phyloP scores from a whole-genome alignment of 495 filamentous ascomycete species.

The Penicillium paradoxum region DNA sequence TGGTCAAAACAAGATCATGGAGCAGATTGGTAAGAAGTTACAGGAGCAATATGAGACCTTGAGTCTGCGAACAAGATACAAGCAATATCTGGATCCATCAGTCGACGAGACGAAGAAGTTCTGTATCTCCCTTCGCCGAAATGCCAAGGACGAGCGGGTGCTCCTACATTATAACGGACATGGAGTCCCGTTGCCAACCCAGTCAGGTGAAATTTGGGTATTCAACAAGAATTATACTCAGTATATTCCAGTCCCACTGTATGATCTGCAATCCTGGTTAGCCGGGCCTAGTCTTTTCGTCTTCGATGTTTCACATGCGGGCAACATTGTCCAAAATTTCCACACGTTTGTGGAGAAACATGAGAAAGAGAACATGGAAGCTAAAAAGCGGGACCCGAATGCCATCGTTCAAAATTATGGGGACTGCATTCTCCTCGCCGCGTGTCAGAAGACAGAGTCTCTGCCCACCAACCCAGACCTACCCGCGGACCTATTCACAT shows the following conservation, averaged over 20 bases:
- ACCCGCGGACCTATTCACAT: slow-evolving; percentile 93
- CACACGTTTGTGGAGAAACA: slow-evolving; percentile 92
- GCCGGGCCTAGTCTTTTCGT: slow-evolving; percentile 94
- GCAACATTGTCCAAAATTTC: slow-evolving; percentile 92
- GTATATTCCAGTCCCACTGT: slow-evolving; percentile 95
- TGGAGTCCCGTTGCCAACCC: slow-evolving; percentile 93
- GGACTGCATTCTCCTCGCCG: slow-evolving; percentile 88
- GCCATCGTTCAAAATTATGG: slow-evolving; percentile 63
- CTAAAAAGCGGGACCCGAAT: slow-evolving; percentile 65
- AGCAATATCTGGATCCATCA: slow-evolving; percentile 92
- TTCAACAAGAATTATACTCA: slow-evolving; percentile 99
- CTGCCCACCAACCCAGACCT: slow-evolving; percentile 95
- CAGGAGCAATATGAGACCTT: slow-evolving; percentile 94
- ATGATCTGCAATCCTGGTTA: slow-evolving; percentile 94
- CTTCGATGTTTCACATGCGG: slow-evolving; percentile 94
- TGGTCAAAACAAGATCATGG: slow-evolving; percentile 76
- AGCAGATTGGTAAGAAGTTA: slow-evolving; percentile 90
- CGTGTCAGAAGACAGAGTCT: slow-evolving; percentile 82
- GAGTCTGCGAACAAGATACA: slow-evolving; percentile 90
- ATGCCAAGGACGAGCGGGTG: slow-evolving; percentile 91
- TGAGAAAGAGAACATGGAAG: slow-evolving; percentile 74
- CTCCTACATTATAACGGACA: slow-evolving; percentile 98
- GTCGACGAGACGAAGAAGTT: slow-evolving; percentile 97
- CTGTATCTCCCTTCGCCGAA: slow-evolving; percentile 78
- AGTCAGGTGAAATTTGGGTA: slow-evolving; percentile 97